Evolutionary conservation across 768 basidiomycete genomes (phyloP).

Genomic region (Russula vinacea): DNA sequence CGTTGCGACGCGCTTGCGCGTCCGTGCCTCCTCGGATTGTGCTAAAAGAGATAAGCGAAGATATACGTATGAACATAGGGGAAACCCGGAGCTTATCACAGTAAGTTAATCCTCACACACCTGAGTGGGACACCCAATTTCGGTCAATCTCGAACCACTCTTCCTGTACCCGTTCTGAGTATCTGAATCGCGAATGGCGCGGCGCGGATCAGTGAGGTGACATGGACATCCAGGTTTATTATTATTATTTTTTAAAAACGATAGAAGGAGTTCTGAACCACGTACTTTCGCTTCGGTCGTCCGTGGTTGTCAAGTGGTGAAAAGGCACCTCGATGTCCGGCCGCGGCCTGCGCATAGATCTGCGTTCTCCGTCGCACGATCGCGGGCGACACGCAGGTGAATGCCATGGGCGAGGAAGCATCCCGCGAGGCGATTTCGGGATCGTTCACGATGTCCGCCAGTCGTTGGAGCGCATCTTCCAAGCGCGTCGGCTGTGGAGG

Average conservation of each 20-base stretch:
- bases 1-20: neutral
- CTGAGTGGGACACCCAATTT: conserved; percentile 26
- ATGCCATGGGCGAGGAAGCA: conserved; percentile 25
- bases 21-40: conserved; percentile 17
- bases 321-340: conserved; percentile 25
- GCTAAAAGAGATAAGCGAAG: neutral
- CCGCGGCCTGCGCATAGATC: conserved; percentile 11
- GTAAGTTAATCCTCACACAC: neutral
- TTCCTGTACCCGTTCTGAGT: conserved; percentile 28
- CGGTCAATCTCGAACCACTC: conserved; percentile 29
- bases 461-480: conserved; percentile 18
- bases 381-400: conserved; percentile 24
- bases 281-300: conserved; percentile 28
- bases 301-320: conserved; percentile 26
- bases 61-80: neutral
- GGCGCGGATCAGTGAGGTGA: too few relatives aligned
- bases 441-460: conserved; percentile 18
- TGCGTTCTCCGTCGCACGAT: conserved; percentile 4
- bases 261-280: neutral
- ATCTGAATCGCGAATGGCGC: conserved; percentile 18
- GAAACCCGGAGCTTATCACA: too few relatives aligned
- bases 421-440: conserved; percentile 13
- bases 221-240: neutral
- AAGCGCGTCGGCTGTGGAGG: neutral
- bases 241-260: too few relatives aligned